Evolutionary conservation across 2,329 filamentous ascomycete species (phyloP).

Genomic region (Nemania bipapillata): DNA sequence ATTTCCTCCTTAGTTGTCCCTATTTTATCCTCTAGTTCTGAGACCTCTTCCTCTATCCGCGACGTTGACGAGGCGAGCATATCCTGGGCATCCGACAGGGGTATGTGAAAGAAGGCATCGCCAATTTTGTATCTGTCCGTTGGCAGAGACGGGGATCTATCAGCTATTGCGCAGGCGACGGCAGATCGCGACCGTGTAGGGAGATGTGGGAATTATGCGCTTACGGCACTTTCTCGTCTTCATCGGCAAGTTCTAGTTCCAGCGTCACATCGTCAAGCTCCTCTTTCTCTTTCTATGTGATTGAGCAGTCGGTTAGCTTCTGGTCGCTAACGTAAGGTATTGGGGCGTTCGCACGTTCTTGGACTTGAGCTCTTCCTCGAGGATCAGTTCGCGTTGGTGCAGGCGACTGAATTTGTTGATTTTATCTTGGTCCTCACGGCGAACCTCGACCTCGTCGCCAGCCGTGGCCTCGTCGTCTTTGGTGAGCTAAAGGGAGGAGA

Average conservation of each 20-base stretch:
- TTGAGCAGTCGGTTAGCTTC: conserved; percentile 40
- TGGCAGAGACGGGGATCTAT: not conserved
- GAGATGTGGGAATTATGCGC: conserved; percentile 48
- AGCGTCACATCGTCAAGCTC: conserved; percentile 91
- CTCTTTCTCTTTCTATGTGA: conserved; percentile 90
- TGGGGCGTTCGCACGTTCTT: conserved; percentile 71
- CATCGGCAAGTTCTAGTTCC: conserved; percentile 93
- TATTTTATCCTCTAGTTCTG: conserved; percentile 79
- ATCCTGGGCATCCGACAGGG: conserved; percentile 85
- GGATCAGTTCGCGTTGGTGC: conserved; percentile 81
- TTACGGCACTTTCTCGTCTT: conserved; percentile 92
- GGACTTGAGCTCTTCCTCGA: conserved; percentile 82
- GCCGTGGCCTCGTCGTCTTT: conserved; percentile 88
- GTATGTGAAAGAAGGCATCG: conserved; percentile 91
- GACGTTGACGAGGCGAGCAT: conserved; percentile 78
- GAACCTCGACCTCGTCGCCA: conserved; percentile 85
- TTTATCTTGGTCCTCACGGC: conserved; percentile 96
- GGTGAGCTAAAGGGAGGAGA: conserved; percentile 72
- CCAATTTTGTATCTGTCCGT: conserved; percentile 87
- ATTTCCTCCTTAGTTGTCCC: conserved; percentile 83
- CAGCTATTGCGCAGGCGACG: not conserved
- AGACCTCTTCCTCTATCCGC: conserved; percentile 80
- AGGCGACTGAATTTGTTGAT: conserved; percentile 98
- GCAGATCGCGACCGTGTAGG: not conserved
- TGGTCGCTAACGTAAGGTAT: conserved; percentile 2